Evolutionary conservation across 2,329 filamentous ascomycete species (phyloP), one percentile per base, ranked within the genome.

Genomic region (Claviceps quebecensis): DNA sequence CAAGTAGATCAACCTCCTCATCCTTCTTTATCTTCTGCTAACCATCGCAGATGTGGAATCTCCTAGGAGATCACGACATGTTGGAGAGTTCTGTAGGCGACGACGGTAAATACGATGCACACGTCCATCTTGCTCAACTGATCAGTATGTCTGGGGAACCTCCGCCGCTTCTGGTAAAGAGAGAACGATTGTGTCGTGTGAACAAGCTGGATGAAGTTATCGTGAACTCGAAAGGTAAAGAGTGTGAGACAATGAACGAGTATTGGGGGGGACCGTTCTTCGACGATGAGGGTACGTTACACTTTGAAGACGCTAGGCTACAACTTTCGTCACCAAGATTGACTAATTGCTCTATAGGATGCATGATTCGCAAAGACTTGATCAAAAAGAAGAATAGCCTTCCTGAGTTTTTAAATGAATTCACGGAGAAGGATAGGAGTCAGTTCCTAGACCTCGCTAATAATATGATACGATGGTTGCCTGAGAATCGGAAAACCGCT

Each of bases 401-500:
- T n/a, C 49, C 44, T 17, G 53, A 55, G 29, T 58, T 49, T 16
- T 48, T 57, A 17, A 58, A 57, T n/a, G 45, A 55, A 23, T 13
- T 59, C 6, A 13, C 1, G 13, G 53, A 53, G 2, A 45, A 58
- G 13, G 60, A 59, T n/a, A 61, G 59, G 26, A 13, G 56, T 7
- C 5, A n/a, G 23, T 61, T 59, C 53, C 52, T 60, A 5, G 57
- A 60, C 44, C 52, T 59, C 52, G 56, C 57, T 49, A 47, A 41
- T 6, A 37, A 50, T n/a, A 60, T 63, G 58, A 56, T 62, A 11
- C 57, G 58, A 34, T 60, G 59, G 60, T 39, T 60, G 48, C 56
- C 57, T 4, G 59, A 59, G 23, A 57, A 58, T 44, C 56, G 55
- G 43, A 59, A 56, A 51, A 59, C 56, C 1, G 56, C 60, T 4